Conservation (phyloP, 2,329 filamentous ascomycete genomes). For the Diaporthe australafricana region DNA sequence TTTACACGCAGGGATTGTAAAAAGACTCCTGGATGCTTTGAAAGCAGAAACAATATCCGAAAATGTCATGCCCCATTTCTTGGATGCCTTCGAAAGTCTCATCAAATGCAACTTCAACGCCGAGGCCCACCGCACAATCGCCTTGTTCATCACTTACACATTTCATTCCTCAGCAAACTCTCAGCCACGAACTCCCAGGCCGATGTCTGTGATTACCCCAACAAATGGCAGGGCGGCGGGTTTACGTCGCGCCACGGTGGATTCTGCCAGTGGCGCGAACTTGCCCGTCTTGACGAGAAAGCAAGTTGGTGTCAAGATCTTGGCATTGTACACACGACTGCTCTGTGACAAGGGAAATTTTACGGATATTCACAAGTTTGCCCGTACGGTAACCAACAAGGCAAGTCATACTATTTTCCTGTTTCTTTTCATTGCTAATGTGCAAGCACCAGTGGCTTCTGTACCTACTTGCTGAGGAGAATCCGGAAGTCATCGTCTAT, state of each 20-base stretch:
- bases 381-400: slow-evolving; percentile 94
- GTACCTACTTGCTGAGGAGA: slow-evolving; percentile 88
- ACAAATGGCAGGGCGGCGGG: slow-evolving; percentile 50
- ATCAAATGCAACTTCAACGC: slow-evolving; percentile 84
- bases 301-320: slow-evolving; percentile 78
- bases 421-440: not conserved
- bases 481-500: slow-evolving; percentile 83
- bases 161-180: slow-evolving; percentile 72
- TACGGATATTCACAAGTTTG: slow-evolving; percentile 84
- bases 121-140: slow-evolving; percentile 86
- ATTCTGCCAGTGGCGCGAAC: slow-evolving; percentile 40
- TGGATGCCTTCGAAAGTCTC: slow-evolving; percentile 82
- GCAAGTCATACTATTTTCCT: slow-evolving; percentile 57
- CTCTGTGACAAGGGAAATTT: slow-evolving; percentile 79
- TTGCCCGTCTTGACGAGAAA: slow-evolving; percentile 66
- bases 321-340: slow-evolving; percentile 82
- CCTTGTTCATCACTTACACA: slow-evolving; percentile 93
- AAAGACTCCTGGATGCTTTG: slow-evolving; percentile 87
- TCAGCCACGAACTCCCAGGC: slow-evolving; percentile 63
- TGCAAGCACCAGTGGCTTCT: slow-evolving; percentile 78
- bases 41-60: slow-evolving; percentile 84
- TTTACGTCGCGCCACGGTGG: slow-evolving; percentile 49
- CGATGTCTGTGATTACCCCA: slow-evolving; percentile 47
- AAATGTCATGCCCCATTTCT: slow-evolving; percentile 80
- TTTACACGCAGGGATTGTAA: slow-evolving; percentile 77